Evolutionary conservation across 495 filamentous ascomycete genomes (phyloP), one percentile per base, ranked within the genome.

Genomic region (Penicillium robsamsonii): DNA sequence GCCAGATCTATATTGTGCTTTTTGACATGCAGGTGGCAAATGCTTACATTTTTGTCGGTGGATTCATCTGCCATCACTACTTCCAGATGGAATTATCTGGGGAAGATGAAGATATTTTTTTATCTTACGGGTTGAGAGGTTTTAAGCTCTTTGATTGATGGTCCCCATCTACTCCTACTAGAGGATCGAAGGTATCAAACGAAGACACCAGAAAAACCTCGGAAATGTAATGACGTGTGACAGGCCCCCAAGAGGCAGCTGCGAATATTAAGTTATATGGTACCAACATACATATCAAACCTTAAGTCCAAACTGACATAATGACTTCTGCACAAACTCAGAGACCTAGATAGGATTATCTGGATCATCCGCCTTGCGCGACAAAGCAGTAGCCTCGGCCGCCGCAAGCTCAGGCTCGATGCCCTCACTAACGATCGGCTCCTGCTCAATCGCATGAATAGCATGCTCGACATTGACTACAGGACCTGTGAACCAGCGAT

Each of bases 401-500:
- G 41, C 46, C 20, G 22, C 31, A 33, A 18, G 12, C 4, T 57
- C 60, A 35, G 65, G 65, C 53, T 68, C 65, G 5, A 68, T 45
- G 0, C 65, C 65, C 44, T 66, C 63, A 53, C 58, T 66, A 24
- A 68, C 42, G 30, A 59, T 40, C 17, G 60, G 48, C 46, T 60
- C 55, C 48, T 50, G 53, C 24, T 63, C 46, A 17, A 57, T 37
- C 22, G 31, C 30, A 59, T 70, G 65, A 46, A 74, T 72, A 3
- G 68, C 68, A 74, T 79, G 76, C 58, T 77, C 73, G 10, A 78
- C 65, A 67, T 79, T 79, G 29, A 82, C 78, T 70, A 87, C 87
- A 0, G 88, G 88, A 0, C 88, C 88, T 57, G 83, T 87, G 69
- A 92, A 92, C 88, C 88, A 91, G 58, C 83, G 84, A 22, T 75